A percentile compares a stretch with the other conserved stretches of the same genome.
Conservation (phyloP, 768 basidiomycete species). For the Tricholoma sp. region DNA sequence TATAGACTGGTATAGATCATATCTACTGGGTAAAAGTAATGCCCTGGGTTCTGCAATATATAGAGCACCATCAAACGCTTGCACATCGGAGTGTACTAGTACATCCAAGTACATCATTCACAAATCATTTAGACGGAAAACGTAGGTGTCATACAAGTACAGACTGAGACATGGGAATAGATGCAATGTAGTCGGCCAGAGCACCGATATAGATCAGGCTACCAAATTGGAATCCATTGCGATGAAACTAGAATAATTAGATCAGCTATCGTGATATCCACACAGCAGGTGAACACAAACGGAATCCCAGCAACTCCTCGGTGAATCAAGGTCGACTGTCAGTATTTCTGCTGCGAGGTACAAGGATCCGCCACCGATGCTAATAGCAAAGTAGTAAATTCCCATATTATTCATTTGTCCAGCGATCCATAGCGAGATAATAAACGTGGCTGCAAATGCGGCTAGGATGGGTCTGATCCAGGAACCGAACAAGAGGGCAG, state of each 20-base stretch:
- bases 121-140: no score
- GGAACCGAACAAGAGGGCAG: slow-evolving; percentile 11
- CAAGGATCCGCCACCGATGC: slow-evolving; percentile 9
- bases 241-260: slow-evolving; percentile 11
- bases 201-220: slow-evolving; percentile 11
- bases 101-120: no score
- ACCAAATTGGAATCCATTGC: slow-evolving; percentile 16
- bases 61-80: no score
- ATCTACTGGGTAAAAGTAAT: no score
- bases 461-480: slow-evolving; percentile 11
- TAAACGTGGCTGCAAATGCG: slow-evolving; percentile 5
- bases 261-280: neutral
- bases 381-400: slow-evolving; percentile 8
- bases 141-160: no score
- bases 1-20: no score
- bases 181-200: slow-evolving; percentile 9
- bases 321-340: slow-evolving; percentile 11
- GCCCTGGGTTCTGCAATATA: no score
- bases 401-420: slow-evolving; percentile 12
- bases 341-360: slow-evolving; percentile 8
- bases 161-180: no score
- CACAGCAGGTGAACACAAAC: neutral
- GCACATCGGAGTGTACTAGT: no score
- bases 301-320: slow-evolving; percentile 12
- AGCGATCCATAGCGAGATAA: slow-evolving; percentile 9